A percentile compares a stretch with the other conserved stretches of the same genome.
Conservation (phyloP, 352 stramenopile species). For the Phytopythium kandeliae region DNA sequence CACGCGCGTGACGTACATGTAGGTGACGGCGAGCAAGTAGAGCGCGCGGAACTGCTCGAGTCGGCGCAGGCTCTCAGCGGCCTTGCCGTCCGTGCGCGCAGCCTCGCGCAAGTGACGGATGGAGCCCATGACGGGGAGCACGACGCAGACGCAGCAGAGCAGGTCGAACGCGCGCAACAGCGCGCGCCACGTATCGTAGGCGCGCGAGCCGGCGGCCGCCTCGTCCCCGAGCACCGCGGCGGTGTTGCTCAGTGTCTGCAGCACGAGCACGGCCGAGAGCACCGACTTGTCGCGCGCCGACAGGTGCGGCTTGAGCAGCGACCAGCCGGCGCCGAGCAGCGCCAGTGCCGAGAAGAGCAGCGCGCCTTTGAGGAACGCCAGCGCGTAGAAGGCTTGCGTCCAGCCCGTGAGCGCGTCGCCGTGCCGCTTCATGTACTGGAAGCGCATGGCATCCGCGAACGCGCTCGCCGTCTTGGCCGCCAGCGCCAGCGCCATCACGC, state of each 20-base stretch:
- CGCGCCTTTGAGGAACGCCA: slow-evolving; percentile 94
- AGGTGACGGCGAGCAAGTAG: slow-evolving; percentile 96
- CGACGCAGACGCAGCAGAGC: slow-evolving; percentile 94
- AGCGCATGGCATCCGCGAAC: slow-evolving; percentile 94
- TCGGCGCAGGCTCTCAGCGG: slow-evolving; percentile 85
- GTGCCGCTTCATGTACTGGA: slow-evolving; percentile 94
- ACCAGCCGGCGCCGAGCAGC: slow-evolving; percentile 97
- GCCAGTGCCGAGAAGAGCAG: slow-evolving; percentile 98
- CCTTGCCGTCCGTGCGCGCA: slow-evolving; percentile 86
- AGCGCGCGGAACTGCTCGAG: slow-evolving; percentile 96
- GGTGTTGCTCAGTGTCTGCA: slow-evolving; percentile 95
- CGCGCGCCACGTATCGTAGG: slow-evolving; percentile 74
- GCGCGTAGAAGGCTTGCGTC: slow-evolving; percentile 93
- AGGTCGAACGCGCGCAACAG: slow-evolving; percentile 96
- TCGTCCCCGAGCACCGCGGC: slow-evolving; percentile 88
- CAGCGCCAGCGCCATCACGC: slow-evolving; percentile 94
- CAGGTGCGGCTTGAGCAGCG: slow-evolving; percentile 95
- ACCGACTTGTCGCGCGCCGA: slow-evolving; percentile 92
- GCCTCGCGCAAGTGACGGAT: slow-evolving; percentile 81
- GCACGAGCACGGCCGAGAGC: slow-evolving; percentile 89
- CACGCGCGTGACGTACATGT: slow-evolving; percentile 98
- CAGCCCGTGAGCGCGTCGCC: slow-evolving; percentile 91
- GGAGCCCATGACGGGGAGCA: slow-evolving; percentile 97
- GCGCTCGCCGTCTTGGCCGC: slow-evolving; percentile 90
- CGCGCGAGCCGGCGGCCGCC: slow-evolving; percentile 63